Evolutionary conservation across 192 early-diverging fungal species (phyloP), one percentile per base, ranked within the genome.

Genomic region (Linnemannia hyalina): DNA sequence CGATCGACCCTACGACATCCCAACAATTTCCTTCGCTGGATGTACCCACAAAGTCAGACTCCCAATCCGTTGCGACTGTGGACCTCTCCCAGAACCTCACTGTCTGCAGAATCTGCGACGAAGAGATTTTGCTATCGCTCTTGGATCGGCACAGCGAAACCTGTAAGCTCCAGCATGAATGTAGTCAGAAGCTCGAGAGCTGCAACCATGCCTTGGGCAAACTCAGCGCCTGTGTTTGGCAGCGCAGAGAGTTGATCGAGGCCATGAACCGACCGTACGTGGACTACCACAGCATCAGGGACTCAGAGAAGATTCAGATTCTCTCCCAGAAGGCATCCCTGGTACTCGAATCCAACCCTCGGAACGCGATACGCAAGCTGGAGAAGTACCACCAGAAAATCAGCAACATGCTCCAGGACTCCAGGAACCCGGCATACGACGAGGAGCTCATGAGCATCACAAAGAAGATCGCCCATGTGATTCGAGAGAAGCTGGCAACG

Each of bases 81-180:
- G 57, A 76, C 41, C 76, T 71, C 2, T 70, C 71, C 23, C 36
- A 81, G 29, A 80, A 85, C 40, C 65, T 82, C 65, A 93, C 97
- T 16, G 88, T 97, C 6, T 98, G 97, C 70, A 90, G 97, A 23
- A 96, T 98, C 71, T 98, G 97, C 73, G 97, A 98, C 82, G 95
- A 96, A 42, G 90, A 90, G 57, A 93, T 97, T 29, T 80, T 90
- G 46, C 88, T 93, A 3, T 77, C 89, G 20, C 91, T 92, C 41
- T 89, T 97, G 60, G 94, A 95, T 42, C 90, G 90, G 52, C 97
- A 98, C 82, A 94, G 95, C 9, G 95, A 96, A 68, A 89, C 93
- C 23, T 98, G 97, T 83, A 86, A 86, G 65, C 70, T 86, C 2
- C 84, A 86, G 54, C 84, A 86, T 44, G 84, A 86, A 32, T 86